These are phyloP conservation scores for Candida montana DNA, from an alignment of 805 yeast genomes.

Conservation along the genomic window DNA sequence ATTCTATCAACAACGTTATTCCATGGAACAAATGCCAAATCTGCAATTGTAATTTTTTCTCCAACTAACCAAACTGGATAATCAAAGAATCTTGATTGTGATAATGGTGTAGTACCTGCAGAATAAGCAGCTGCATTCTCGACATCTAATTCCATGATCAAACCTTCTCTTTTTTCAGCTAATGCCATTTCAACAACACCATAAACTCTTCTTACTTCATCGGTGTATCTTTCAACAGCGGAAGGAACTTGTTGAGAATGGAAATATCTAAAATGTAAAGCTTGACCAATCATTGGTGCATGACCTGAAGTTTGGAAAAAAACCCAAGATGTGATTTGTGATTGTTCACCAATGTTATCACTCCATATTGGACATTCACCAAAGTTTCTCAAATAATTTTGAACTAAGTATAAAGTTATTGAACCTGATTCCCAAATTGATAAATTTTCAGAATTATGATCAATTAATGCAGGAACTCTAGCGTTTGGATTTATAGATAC, in stretches of 20 bases:
- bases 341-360: slow-evolving; percentile 68
- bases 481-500: slow-evolving; percentile 95
- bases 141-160: slow-evolving; percentile 82
- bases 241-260: slow-evolving; percentile 81
- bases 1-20: slow-evolving; percentile 91
- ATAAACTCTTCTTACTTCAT: slow-evolving; percentile 88
- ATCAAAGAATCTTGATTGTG: slow-evolving; percentile 82
- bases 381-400: slow-evolving; percentile 55
- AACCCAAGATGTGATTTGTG: slow-evolving; percentile 83
- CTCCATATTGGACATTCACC: slow-evolving; percentile 80
- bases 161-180: slow-evolving; percentile 86
- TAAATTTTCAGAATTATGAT: slow-evolving; percentile 74
- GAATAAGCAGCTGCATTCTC: slow-evolving; percentile 85
- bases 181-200: slow-evolving; percentile 94
- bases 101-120: slow-evolving; percentile 81
- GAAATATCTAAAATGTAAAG: slow-evolving; percentile 87
- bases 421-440: slow-evolving; percentile 96
- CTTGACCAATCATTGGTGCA: slow-evolving; percentile 98
- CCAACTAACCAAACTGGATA: slow-evolving; percentile 96
- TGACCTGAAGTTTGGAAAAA: slow-evolving; percentile 96
- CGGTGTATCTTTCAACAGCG: slow-evolving; percentile 86
- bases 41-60: slow-evolving; percentile 79
- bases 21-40: slow-evolving; percentile 93
- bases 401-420: slow-evolving; percentile 75
- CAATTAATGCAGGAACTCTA: slow-evolving; percentile 89